These are phyloP conservation scores for Pichia sp. DNA, from an alignment of 1,139 yeast species.

Conservation along the genomic window DNA sequence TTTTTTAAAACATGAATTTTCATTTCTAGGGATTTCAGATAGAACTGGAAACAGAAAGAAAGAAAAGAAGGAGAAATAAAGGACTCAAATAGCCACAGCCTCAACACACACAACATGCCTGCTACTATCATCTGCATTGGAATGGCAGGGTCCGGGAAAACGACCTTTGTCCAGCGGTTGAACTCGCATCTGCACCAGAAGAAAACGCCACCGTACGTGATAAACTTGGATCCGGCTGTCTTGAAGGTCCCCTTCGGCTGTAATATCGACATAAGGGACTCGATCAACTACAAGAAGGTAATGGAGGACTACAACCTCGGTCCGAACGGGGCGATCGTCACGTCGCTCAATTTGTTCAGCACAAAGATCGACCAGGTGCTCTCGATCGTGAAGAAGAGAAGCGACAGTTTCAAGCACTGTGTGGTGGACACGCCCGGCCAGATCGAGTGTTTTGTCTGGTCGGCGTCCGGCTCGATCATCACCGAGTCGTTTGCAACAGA, in stretches of 20 bases:
- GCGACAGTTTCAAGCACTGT: slow-evolving; percentile 61
- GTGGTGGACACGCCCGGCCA: slow-evolving; percentile 98
- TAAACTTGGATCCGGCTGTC: slow-evolving; percentile 96
- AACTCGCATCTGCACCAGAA: slow-evolving; percentile 81
- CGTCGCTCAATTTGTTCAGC: slow-evolving; percentile 84
- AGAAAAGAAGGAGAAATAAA: background rate
- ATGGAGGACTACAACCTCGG: slow-evolving; percentile 92
- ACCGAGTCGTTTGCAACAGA: slow-evolving; percentile 96
- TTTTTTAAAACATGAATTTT: background rate
- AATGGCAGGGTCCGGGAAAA: slow-evolving; percentile 97
- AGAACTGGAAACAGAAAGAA: background rate
- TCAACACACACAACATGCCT: slow-evolving; percentile 32
- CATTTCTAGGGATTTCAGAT: background rate
- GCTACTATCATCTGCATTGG: slow-evolving; percentile 82
- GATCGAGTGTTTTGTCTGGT: slow-evolving; percentile 95
- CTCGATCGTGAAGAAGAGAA: slow-evolving; percentile 74
- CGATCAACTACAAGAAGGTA: slow-evolving; percentile 91
- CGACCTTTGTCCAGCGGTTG: slow-evolving; percentile 94
- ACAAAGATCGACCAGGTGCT: slow-evolving; percentile 97
- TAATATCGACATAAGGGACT: slow-evolving; percentile 93
- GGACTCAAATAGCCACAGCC: background rate
- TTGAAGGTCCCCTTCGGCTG: slow-evolving; percentile 87
- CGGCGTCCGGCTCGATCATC: slow-evolving; percentile 94
- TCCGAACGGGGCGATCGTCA: slow-evolving; percentile 98
- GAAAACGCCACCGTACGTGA: slow-evolving; percentile 74